Percentiles rank a stretch among this genome's conserved stretches.
These are phyloP conservation scores for Phytophthora fragariaefolia DNA, from an alignment of 352 stramenopile species.

Conservation along the genomic window DNA sequence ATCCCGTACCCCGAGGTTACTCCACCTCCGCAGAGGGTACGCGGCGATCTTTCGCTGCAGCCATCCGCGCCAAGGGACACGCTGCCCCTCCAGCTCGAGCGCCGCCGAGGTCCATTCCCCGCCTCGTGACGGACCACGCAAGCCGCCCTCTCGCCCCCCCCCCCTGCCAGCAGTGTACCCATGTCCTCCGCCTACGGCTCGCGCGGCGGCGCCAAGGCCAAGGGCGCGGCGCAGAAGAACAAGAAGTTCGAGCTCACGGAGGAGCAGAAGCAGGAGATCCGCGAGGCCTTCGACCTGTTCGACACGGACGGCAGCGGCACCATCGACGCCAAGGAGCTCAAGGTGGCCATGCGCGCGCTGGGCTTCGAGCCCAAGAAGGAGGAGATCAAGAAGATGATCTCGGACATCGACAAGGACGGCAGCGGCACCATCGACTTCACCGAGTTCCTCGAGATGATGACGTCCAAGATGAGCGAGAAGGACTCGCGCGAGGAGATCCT, in stretches of 20 bases:
- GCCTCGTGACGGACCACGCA: not conserved
- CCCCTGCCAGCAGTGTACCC: not conserved
- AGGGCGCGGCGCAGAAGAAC: slow-evolving; percentile 74
- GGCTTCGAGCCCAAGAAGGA: slow-evolving; percentile 98
- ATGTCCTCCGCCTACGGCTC: slow-evolving; percentile 81
- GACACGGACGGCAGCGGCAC: slow-evolving; percentile 96
- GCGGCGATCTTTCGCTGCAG: not conserved
- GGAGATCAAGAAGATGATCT: slow-evolving; percentile 98
- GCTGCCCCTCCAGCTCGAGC: not conserved
- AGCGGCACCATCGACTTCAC: slow-evolving; percentile 96
- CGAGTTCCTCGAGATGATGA: slow-evolving; percentile 99
- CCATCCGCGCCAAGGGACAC: not conserved
- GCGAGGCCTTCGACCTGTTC: slow-evolving; percentile 97
- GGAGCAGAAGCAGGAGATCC: slow-evolving; percentile 96
- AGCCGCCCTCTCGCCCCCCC: not conserved
- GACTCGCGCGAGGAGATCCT: slow-evolving; percentile 96
- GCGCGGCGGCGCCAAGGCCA: slow-evolving; percentile 68
- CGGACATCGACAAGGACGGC: slow-evolving; percentile 96
- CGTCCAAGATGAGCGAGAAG: slow-evolving; percentile 97
- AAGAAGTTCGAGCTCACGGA: slow-evolving; percentile 91
- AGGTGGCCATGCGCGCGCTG: slow-evolving; percentile 96
- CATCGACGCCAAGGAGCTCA: slow-evolving; percentile 96
- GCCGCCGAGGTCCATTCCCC: not conserved
- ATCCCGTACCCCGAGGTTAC: not conserved
- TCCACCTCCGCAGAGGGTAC: too few species aligned